Conservation (phyloP, 257 asterid genomes). For the Lantana camara region DNA sequence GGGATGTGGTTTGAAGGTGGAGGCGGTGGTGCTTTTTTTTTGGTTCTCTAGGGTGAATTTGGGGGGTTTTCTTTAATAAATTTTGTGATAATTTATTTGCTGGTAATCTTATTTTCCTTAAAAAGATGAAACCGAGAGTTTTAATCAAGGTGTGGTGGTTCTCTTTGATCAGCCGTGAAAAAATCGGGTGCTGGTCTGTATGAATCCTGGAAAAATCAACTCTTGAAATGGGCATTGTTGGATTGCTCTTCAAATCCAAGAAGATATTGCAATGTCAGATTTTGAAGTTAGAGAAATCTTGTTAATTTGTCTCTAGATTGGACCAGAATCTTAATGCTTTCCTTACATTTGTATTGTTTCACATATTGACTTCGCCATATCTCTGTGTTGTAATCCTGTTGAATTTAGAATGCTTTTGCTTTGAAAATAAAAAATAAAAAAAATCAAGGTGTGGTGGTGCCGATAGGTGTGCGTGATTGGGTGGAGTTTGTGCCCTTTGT, state of each 20-base stretch:
- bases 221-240: background rate
- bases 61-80: too few species aligned
- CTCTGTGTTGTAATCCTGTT: conserved; percentile 23
- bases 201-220: background rate
- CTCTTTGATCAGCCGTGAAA: conserved; percentile 35
- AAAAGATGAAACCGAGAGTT: too few species aligned
- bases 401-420: conserved; percentile 4
- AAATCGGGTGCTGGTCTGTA: conserved; percentile 34
- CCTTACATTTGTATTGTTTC: conserved; percentile 18
- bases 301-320: background rate
- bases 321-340: background rate
- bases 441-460: too few species aligned
- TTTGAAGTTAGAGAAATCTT: conserved; percentile 22
- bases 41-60: too few species aligned
- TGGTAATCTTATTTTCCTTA: too few species aligned
- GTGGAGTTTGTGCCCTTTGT: too few species aligned
- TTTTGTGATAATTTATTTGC: too few species aligned
- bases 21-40: too few species aligned
- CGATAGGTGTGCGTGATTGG: too few species aligned
- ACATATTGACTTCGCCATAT: background rate
- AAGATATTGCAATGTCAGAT: background rate
- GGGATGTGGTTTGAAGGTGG: too few species aligned
- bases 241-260: background rate
- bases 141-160: too few species aligned
- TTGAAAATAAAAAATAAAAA: too few species aligned